Conservation (phyloP, 805 yeast genomes). For the Saccharomycopsis vini region DNA sequence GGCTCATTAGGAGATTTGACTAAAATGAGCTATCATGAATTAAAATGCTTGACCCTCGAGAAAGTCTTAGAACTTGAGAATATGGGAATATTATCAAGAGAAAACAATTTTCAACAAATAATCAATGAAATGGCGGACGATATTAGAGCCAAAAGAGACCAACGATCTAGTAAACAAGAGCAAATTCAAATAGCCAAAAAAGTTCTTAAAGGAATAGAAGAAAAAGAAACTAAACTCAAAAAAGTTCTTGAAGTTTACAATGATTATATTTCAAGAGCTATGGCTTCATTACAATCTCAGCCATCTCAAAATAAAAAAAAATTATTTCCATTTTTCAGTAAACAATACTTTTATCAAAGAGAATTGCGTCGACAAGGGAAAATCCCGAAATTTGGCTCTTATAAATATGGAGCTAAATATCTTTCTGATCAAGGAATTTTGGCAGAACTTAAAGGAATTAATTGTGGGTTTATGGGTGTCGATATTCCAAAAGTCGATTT, state of each 20-base stretch:
- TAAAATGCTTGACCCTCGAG: slow-evolving; percentile 70
- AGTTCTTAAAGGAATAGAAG: slow-evolving; percentile 28
- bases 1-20: slow-evolving; percentile 44
- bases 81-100: slow-evolving; percentile 53
- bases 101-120: slow-evolving; percentile 66
- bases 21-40: slow-evolving; percentile 51
- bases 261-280: slow-evolving; percentile 35
- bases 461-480: slow-evolving; percentile 29
- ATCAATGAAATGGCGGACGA: slow-evolving; percentile 80
- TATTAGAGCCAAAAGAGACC: slow-evolving; percentile 38
- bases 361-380: slow-evolving; percentile 58
- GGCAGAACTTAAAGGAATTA: slow-evolving; percentile 46
- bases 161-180: slow-evolving; percentile 27
- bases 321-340: slow-evolving; percentile 41
- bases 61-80: slow-evolving; percentile 68
- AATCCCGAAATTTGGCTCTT: slow-evolving; percentile 68
- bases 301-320: slow-evolving; percentile 20
- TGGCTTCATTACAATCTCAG: slow-evolving; percentile 33
- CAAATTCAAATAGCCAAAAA: slow-evolving; percentile 28
- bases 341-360: slow-evolving; percentile 67
- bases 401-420: slow-evolving; percentile 66
- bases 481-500: slow-evolving; percentile 52
- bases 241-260: slow-evolving; percentile 32
- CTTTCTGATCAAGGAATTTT: slow-evolving; percentile 66
- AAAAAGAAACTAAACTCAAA: slow-evolving; percentile 31